Conservation (phyloP, 176 grass and related monocot species). For the Musa beccarii region DNA sequence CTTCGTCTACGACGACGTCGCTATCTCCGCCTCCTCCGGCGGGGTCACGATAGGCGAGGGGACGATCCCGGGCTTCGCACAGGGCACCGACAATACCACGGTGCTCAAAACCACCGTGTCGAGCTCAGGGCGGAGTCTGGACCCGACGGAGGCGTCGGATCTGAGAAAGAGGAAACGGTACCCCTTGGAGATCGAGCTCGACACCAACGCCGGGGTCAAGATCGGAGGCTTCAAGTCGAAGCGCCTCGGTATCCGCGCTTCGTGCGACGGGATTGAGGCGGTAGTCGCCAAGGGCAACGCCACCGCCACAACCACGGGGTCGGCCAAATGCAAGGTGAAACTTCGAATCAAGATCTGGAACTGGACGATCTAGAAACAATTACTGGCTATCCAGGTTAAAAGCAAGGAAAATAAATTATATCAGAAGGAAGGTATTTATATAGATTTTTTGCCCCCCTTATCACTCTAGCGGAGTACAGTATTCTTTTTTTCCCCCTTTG, state of each 20-base stretch:
- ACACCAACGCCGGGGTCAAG: not conserved
- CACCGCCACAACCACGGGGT: not conserved
- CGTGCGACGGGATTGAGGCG: not conserved
- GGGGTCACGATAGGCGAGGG: not conserved
- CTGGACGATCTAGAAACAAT: not conserved
- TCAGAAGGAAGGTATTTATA: no score
- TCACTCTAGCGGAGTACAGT: not conserved
- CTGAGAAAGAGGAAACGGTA: not conserved
- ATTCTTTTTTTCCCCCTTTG: not conserved
- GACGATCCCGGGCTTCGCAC: not conserved
- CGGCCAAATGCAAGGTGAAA: slow-evolving; percentile 1
- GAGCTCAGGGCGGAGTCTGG: not conserved
- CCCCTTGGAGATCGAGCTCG: not conserved
- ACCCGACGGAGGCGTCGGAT: not conserved
- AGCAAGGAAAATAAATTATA: no score
- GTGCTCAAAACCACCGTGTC: not conserved
- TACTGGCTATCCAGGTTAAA: no score
- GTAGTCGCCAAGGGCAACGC: not conserved
- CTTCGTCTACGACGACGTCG: slow-evolving; percentile 2
- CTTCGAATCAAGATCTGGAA: not conserved
- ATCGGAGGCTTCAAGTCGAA: not conserved
- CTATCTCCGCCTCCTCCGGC: not conserved
- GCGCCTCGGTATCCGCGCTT: not conserved
- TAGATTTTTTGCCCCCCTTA: no score
- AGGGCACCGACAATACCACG: not conserved